Evolutionary conservation across 768 basidiomycete genomes (phyloP), one percentile per base, ranked within the genome.

Genomic region (Chalciporus chontae): DNA sequence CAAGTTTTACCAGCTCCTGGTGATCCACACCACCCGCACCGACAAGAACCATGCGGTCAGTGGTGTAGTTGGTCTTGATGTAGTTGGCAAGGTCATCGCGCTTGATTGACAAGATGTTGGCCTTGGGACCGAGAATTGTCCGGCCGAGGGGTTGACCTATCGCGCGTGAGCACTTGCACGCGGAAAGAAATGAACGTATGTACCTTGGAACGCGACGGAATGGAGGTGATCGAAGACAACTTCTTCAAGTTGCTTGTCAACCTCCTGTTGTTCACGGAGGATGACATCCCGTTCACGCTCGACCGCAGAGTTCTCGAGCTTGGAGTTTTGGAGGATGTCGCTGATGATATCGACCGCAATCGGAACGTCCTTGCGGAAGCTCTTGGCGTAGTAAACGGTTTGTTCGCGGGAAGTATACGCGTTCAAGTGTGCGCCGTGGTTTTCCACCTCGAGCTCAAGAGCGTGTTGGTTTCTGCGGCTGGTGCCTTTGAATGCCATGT

Each of bases 181-280:
- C 50, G 32, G 27, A 49, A 40, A 27, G 48, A 24, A 49, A 37
- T 10, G 4, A 41, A 36, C 21, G 4, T 14, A 45, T 32, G 58
- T 65, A 94, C 94, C 84, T 72, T 94, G 91, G 83, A 94, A 99
- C 47, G 96, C 96, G 55, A 97, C 85, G 40, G 95, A 77, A 70
- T 99, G 96, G 51, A 99, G 73, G 67, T 99, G 96, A 73, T 98
- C 96, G 61, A 99, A 98, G 8, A 98, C 92, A 62, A 98, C 94
- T 70, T 98, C 96, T 74, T 97, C 94, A 45, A 90, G 72, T 76
- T 96, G 94, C 76, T 98, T 98, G 73, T 96, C 94, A 26, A 98
- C 96, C 75, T 98, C 96, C 74, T 97, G 90, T 74, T 96, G 94
- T 70, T 99, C 96, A 55, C 96, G 79, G 48, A 98, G 71, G 58